Base-by-base conservation (phyloP, 805 yeast species). In the Babjeviella inositovora region DNA sequence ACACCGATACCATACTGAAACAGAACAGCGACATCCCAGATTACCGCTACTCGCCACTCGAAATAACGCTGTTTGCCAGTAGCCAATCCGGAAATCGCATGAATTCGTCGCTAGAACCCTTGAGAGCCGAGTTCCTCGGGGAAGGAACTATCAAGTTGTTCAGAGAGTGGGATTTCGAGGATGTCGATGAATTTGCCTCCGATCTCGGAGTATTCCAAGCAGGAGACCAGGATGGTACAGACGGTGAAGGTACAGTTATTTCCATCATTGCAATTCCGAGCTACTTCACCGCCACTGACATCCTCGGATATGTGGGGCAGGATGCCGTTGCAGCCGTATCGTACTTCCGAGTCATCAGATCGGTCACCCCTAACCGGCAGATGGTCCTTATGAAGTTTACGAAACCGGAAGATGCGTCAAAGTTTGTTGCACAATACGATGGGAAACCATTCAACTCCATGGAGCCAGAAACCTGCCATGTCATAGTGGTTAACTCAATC, bases 401-500 rank as follows among this genome's bases (percentile, higher is more conserved):
- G 18, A 60, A 61, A 18, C 38, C 58, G 2, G 47, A 57, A 2
- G 38, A 49, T 17, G 84, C 93, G 0, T 57, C 63, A n/a, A 51
- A 48, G 19, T 85, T 85, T 44, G 70, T 70, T 32, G 58, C 60
- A 20, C 53, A 53, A 14, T 80, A 57, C 37, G 73, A 84, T 40
- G 92, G 93, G 4, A 65, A 62, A 29, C 58, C 62, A 7, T 84
- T 85, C 52, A 82, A 74, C 34, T 69, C 87, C 6, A 73, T 84
- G 76, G 95, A 85, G 37, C 80, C 93, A 1, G 94, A 85, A 37
- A 56, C 66, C 8, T 84, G 95, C 36, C 84, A 74, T 40, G 79
- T 70, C 4, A 63, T 84, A 2, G 67, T 61, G 30, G 66, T 84
- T n/a, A 69, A 68, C 29, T 60, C 70, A 14, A 62, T 79, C 9